Percentiles rank a stretch among this genome's conserved stretches.
Evolutionary conservation across 805 yeast species (phyloP).

Genomic region (Lipomyces japonicus): DNA sequence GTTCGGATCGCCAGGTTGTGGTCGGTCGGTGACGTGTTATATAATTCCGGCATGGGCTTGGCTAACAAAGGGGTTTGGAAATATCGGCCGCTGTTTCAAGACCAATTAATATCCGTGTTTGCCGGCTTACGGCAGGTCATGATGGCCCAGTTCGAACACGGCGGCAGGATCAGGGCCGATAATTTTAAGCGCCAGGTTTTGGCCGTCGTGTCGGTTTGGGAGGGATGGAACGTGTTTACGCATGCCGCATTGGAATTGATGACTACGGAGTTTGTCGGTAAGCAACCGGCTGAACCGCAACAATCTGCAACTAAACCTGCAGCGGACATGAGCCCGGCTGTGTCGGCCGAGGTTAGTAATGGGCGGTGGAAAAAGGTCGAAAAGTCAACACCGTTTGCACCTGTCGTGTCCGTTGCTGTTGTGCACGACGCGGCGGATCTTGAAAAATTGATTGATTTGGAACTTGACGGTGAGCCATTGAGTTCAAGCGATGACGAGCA

Average conservation of each 20-base stretch:
- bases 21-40: slow-evolving; percentile 33
- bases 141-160: slow-evolving; percentile 15
- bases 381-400: background rate
- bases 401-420: background rate
- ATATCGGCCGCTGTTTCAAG: slow-evolving; percentile 24
- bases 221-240: slow-evolving; percentile 29
- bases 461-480: slow-evolving; percentile 28
- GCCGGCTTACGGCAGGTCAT: slow-evolving; percentile 8
- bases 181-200: slow-evolving; percentile 24
- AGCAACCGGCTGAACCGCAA: background rate
- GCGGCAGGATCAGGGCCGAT: slow-evolving; percentile 27
- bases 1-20: slow-evolving; percentile 29
- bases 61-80: slow-evolving; percentile 26
- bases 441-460: slow-evolving; percentile 21
- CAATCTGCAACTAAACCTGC: background rate
- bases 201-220: slow-evolving; percentile 25
- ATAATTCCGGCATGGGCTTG: slow-evolving; percentile 28
- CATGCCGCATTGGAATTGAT: slow-evolving; percentile 15
- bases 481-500: slow-evolving; percentile 22
- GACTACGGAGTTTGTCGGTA: slow-evolving; percentile 15
- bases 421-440: background rate
- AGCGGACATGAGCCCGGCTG: background rate
- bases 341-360: background rate
- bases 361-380: slow-evolving; percentile 21
- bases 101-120: slow-evolving; percentile 18